A percentile compares a stretch with the other conserved stretches of the same genome.
Conservation (phyloP, 1,284 basidiomycete genomes). For the Cutaneotrichosporon cavernicola region DNA sequence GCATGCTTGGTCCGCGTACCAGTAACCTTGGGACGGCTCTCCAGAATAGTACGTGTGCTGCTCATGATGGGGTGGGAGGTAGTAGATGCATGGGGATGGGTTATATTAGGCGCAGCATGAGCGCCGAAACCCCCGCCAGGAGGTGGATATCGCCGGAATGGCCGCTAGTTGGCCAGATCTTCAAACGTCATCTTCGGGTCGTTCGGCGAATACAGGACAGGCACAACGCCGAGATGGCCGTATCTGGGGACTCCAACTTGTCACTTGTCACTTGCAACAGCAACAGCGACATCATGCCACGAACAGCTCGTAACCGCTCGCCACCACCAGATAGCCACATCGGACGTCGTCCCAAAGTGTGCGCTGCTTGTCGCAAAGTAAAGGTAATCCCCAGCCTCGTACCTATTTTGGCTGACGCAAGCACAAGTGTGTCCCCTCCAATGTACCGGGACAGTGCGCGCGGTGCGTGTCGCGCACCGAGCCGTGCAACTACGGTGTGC, state of each 20-base stretch:
- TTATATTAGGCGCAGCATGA: neutral
- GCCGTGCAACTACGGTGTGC: conserved; percentile 8
- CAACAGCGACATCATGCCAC: neutral
- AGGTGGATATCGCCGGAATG: neutral
- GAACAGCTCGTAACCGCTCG: neutral
- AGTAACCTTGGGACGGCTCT: neutral
- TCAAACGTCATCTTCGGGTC: neutral
- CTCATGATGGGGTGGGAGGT: neutral
- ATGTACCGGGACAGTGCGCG: conserved; percentile 2
- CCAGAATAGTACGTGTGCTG: neutral
- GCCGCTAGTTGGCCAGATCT: too few species aligned
- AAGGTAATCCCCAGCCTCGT: neutral
- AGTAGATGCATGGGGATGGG: neutral
- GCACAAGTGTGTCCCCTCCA: conserved; percentile 9
- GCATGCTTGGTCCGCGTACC: neutral
- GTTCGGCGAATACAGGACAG: neutral
- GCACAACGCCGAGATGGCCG: conserved; percentile 6
- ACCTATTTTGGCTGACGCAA: neutral
- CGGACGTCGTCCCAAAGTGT: conserved; percentile 8
- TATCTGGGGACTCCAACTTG: neutral
- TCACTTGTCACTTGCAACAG: too few species aligned
- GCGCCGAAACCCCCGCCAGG: conserved; percentile 1
- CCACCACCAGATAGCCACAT: neutral
- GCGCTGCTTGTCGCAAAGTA: neutral
- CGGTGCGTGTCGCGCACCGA: conserved; percentile 2